Conservation (phyloP, 2,329 filamentous ascomycete species). For the Trichoderma sp. region DNA sequence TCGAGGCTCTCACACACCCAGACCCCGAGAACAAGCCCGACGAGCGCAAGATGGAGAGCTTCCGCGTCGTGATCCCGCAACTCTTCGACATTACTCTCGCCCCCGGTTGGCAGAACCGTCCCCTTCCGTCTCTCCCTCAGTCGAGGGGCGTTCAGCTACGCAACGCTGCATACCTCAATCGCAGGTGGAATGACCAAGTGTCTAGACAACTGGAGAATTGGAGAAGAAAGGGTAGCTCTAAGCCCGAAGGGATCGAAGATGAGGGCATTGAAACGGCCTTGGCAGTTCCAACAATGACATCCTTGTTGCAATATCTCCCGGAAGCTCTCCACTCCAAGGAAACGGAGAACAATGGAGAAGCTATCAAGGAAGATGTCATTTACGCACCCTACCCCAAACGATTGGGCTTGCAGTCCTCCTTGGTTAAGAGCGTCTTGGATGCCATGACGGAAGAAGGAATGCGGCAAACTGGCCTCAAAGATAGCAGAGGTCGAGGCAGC, state of each 20-base stretch:
- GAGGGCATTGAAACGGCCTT: slow-evolving; percentile 22
- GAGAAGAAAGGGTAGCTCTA: slow-evolving; percentile 39
- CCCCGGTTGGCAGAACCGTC: slow-evolving; percentile 51
- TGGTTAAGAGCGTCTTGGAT: slow-evolving; percentile 40
- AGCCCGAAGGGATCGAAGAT: slow-evolving; percentile 38
- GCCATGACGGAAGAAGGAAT: slow-evolving; percentile 49
- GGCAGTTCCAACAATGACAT: slow-evolving; percentile 16
- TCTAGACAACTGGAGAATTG: slow-evolving; percentile 42
- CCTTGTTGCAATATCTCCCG: slow-evolving; percentile 23
- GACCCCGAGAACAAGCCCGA: slow-evolving; percentile 27
- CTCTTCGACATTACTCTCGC: slow-evolving; percentile 53
- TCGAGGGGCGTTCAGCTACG: slow-evolving; percentile 50
- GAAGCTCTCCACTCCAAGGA: slow-evolving; percentile 18
- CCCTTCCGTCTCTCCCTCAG: slow-evolving; percentile 43
- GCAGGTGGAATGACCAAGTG: slow-evolving; percentile 48
- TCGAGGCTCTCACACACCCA: slow-evolving; percentile 28
- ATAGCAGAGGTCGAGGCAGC: slow-evolving; percentile 44
- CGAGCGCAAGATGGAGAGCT: slow-evolving; percentile 37
- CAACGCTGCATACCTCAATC: slow-evolving; percentile 50
- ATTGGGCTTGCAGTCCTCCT: slow-evolving; percentile 42
- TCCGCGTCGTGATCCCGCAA: slow-evolving; percentile 50
- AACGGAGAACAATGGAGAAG: slow-evolving; percentile 7
- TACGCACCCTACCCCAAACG: slow-evolving; percentile 37
- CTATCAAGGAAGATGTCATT: slow-evolving; percentile 26
- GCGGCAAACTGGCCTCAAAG: slow-evolving; percentile 39